Evolutionary conservation across 192 early-diverging fungal species (phyloP).

Genomic region (Dissophora ornata): DNA sequence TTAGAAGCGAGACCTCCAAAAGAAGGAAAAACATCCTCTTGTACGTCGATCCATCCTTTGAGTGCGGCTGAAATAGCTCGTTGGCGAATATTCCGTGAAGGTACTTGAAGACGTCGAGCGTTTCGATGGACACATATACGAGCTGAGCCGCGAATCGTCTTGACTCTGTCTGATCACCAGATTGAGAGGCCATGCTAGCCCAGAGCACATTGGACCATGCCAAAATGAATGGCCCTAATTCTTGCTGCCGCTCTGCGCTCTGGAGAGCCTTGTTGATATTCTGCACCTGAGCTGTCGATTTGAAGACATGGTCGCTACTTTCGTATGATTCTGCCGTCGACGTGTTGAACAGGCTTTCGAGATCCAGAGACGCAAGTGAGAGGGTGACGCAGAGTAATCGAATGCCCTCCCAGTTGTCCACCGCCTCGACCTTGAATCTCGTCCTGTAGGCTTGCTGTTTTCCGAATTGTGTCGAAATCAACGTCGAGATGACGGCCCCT

Average conservation of each 20-base stretch:
- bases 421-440: constrained; percentile 44
- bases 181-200: constrained; percentile 6
- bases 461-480: constrained; percentile 50
- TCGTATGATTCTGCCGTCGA: constrained; percentile 14
- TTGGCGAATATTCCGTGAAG: constrained; percentile 25
- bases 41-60: constrained; percentile 19
- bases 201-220: constrained; percentile 59
- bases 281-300: constrained; percentile 28
- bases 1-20: constrained; percentile 31
- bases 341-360: constrained; percentile 24
- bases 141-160: constrained; percentile 15
- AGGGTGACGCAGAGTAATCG: constrained; percentile 47
- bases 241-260: constrained; percentile 36
- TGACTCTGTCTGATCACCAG: constrained; percentile 3
- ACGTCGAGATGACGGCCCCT: constrained; percentile 4
- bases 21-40: constrained; percentile 31
- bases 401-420: constrained; percentile 36
- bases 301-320: constrained; percentile 23
- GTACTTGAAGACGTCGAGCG: constrained; percentile 26
- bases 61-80: constrained; percentile 26
- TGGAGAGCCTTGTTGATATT: constrained; percentile 47
- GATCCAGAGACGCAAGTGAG: constrained; percentile 45
- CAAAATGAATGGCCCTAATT: constrained; percentile 53
- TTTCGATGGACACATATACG: constrained; percentile 31
- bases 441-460: constrained; percentile 39